Evolutionary conservation across 345 rosid genomes (phyloP), one percentile per base, ranked within the genome.

Genomic region (Eucalyptus tenuipes): DNA sequence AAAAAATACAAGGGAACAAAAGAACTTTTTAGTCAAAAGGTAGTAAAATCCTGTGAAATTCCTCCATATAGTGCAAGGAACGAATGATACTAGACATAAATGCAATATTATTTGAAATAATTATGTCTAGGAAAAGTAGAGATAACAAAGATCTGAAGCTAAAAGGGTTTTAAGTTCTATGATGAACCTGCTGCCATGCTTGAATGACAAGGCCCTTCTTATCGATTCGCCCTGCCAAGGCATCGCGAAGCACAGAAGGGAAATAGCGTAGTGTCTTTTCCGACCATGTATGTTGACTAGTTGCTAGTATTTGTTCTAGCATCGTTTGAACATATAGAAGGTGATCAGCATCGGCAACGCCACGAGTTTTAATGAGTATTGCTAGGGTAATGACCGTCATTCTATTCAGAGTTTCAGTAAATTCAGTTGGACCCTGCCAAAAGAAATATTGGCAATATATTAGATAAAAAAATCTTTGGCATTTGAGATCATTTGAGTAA

Each of bases 331-430:
- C 95, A 92, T 94, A 97, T 87, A 93, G 95, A 90, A 98, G 79
- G 91, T 98, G 99, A 91, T 98, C 99, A 91, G 99, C 98, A 92
- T 98, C 99, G 13, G 99, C 96, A 88, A 97, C 96, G 90, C 99
- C 99, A 49, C 99, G 97, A 79, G 99, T 98, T 93, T 97, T 98
- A 87, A 97, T 95, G 55, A 97, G 93, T 92, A 98, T 96, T 89
- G 99, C 98, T 87, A 98, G 99, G 90, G 97, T 97, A 87, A 97
- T 93, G 89, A 98, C 89, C 33, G 97, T 97, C 90, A 95, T 90
- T 87, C 99, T 96, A 89, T 98, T 98, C 92, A 98, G 90, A 86
- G 99, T 97, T 93, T 98, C 99, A 45, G 99, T 98, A 94, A 98
- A 98, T 88, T 98, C 99, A 87, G 96, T 97, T 57, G 99, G 98